Evolutionary conservation across 495 filamentous ascomycete species (phyloP), one percentile per base, ranked within the genome.

Genomic region (Penicillium canescens): DNA sequence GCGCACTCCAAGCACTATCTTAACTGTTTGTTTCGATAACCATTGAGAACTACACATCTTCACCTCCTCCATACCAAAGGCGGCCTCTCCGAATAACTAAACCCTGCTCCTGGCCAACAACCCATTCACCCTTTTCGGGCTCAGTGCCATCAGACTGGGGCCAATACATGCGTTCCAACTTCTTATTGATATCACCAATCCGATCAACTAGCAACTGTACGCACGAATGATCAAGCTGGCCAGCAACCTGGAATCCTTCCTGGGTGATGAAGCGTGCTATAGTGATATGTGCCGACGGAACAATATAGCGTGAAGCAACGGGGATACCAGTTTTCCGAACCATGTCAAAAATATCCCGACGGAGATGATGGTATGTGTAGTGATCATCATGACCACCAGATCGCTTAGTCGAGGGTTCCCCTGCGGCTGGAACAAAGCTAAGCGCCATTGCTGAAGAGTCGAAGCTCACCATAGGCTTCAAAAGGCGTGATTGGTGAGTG

Each of bases 281-380:
- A 1, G 91, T 96, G 50, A 96, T 76, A 71, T 96, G 91, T 2
- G 88, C 86, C 36, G 86, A 89, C 0, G 90, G 91, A 11, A 92
- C 86, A 0, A 88, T 81, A 67, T 96, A 96, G 37, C 91, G 78
- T 33, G 85, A 88, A 23, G 71, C 81, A 13, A 95, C 77, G 3
- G 69, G 67, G 4, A 89, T 77, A 1, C 83, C 82, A 0, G 79
- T 73, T 2, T 70, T 69, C 36, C 71, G 69, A 10, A 75, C 77
- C 38, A 85, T 69, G 4, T 77, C 74, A 66, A 84, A 90, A 3
- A 92, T 61, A 66, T 94, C 88, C 3, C 86, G 76, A 0, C 91
- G 82, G 3, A 96, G 82, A 65, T 96, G 91, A 63, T 95, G 91
- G 63, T 93, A 96, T 6, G 87, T 89, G 67, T 90, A 96, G 0